Percentiles rank a stretch among this genome's conserved stretches.
Evolutionary conservation across 345 rosid genomes (phyloP).

Genomic region (Kandelia obovata): DNA sequence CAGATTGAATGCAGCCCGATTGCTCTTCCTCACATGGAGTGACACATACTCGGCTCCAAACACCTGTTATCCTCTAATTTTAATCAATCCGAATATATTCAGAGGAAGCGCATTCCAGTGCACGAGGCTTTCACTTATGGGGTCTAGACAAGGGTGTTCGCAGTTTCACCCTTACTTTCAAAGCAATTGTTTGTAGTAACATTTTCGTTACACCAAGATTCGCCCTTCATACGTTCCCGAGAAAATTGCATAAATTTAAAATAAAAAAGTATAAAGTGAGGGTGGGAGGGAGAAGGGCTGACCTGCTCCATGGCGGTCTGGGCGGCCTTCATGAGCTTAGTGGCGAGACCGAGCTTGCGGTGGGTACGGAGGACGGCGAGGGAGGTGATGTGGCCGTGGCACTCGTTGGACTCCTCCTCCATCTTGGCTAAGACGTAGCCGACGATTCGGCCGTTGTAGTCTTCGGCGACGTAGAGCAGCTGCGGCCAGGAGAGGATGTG

Average conservation of each 20-base stretch:
- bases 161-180: too few relatives aligned
- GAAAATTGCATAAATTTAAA: neutral
- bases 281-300: neutral
- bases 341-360: constrained; percentile 91
- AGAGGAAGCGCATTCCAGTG: too few relatives aligned
- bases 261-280: neutral
- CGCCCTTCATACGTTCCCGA: neutral
- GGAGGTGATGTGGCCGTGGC: constrained; percentile 97
- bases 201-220: too few relatives aligned
- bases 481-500: constrained; percentile 99
- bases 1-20: constrained; percentile 87
- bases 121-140: too few relatives aligned
- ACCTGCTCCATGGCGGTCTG: constrained; percentile 99
- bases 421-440: constrained; percentile 97
- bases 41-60: constrained; percentile 94
- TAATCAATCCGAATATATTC: too few relatives aligned
- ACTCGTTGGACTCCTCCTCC: constrained; percentile 97
- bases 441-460: constrained; percentile 91
- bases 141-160: too few relatives aligned
- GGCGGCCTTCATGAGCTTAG: constrained; percentile 99
- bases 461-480: constrained; percentile 98
- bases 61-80: constrained; percentile 40
- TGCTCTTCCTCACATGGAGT: constrained; percentile 90
- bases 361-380: constrained; percentile 98
- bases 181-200: too few relatives aligned